phyloP scores from a whole-genome alignment of 805 yeast genomes.

The Yamadazyma olivae region DNA sequence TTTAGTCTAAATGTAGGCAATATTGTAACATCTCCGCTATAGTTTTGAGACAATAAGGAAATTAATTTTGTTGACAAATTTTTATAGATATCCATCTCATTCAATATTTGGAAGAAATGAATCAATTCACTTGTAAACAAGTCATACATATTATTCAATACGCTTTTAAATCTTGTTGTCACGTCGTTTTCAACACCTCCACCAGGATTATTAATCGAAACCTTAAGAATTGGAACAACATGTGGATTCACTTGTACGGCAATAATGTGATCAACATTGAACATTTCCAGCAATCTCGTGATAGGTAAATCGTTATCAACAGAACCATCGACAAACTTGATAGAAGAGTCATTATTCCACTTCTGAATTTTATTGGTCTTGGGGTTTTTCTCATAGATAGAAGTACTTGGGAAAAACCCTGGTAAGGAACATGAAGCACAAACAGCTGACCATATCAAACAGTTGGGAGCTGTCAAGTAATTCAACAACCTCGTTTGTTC shows the following conservation, averaged over 20 bases:
- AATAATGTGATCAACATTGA: conserved; percentile 93
- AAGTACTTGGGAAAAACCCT: conserved; percentile 81
- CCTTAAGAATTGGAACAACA: conserved; percentile 80
- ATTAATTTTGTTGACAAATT: conserved; percentile 70
- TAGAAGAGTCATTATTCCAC: conserved; percentile 74
- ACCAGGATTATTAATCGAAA: conserved; percentile 65
- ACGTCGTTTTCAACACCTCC: conserved; percentile 64
- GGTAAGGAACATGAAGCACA: conserved; percentile 96
- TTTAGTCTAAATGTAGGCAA: conserved; percentile 66
- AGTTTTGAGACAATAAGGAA: conserved; percentile 78
- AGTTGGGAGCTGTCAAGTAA: conserved; percentile 78
- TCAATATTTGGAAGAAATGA: conserved; percentile 69
- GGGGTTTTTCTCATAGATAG: conserved; percentile 79
- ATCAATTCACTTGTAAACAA: conserved; percentile 66
- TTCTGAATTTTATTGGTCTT: conserved; percentile 68
- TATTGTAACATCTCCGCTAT: conserved; percentile 92
- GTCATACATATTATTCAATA: conserved; percentile 53
- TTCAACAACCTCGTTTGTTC: conserved; percentile 87
- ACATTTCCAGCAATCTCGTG: conserved; percentile 89
- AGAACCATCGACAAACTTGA: conserved; percentile 92
- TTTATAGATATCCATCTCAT: conserved; percentile 74
- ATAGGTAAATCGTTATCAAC: conserved; percentile 94
- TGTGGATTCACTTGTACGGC: conserved; percentile 98
- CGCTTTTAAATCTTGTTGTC: conserved; percentile 51
- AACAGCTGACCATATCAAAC: conserved; percentile 82